Percentiles rank a stretch among this genome's conserved stretches.
Evolutionary conservation across 1,139 yeast genomes (phyloP).

Genomic region (Hyphopichia fennica): DNA sequence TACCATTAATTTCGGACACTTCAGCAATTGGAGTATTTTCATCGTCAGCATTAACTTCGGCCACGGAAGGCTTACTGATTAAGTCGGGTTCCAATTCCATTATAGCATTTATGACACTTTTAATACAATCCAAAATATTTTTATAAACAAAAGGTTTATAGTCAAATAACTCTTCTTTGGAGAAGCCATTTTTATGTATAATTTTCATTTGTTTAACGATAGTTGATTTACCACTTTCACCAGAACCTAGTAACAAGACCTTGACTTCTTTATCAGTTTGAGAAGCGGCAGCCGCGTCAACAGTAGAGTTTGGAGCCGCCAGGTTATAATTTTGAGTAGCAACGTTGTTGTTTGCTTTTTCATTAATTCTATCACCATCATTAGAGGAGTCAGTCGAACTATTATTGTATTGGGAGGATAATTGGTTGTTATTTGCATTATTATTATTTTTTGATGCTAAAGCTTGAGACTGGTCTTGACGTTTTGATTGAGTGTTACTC

Average conservation of each 20-base stretch:
- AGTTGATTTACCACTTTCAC: conserved; percentile 79
- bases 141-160: conserved; percentile 70
- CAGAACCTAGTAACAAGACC: conserved; percentile 69
- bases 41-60: conserved; percentile 5
- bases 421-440: background rate
- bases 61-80: conserved; percentile 22
- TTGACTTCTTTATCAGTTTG: conserved; percentile 48
- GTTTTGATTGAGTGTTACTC: conserved; percentile 11
- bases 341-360: conserved; percentile 1
- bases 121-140: conserved; percentile 67
- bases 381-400: conserved; percentile 21
- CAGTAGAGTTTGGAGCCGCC: background rate
- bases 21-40: conserved; percentile 1
- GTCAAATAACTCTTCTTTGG: conserved; percentile 60
- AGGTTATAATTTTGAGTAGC: background rate
- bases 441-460: background rate
- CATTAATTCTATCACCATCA: background rate
- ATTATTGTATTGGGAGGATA: conserved; percentile 6
- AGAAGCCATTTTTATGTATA: conserved; percentile 68
- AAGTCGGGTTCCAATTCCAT: conserved; percentile 50
- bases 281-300: background rate
- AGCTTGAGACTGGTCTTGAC: conserved; percentile 11
- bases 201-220: conserved; percentile 75
- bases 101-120: conserved; percentile 58
- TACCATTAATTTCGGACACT: conserved; percentile 2